A percentile compares a stretch with the other conserved stretches of the same genome.
These are phyloP conservation scores for Cajanus cajan DNA, from an alignment of 306 rosid species.

Conservation along the genomic window DNA sequence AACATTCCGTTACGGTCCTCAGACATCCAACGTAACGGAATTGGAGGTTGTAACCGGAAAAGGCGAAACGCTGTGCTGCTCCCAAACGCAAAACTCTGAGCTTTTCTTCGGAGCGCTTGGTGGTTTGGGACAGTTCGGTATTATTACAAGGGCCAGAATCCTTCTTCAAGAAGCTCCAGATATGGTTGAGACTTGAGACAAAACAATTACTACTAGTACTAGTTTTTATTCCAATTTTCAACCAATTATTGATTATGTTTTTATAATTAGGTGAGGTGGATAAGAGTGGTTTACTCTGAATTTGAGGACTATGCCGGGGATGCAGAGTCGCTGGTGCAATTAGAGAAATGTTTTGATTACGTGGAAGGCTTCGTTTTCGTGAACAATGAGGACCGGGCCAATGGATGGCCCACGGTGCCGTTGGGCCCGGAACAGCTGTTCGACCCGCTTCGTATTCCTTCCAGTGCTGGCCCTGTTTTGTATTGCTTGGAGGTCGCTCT, in stretches of 20 bases:
- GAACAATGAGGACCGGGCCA: neutral
- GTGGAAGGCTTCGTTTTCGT: constrained; percentile 1
- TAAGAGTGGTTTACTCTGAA: constrained; percentile 2
- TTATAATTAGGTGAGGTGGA: constrained; percentile 11
- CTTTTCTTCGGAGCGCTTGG: neutral
- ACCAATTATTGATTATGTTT: too few relatives aligned
- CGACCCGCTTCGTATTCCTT: neutral
- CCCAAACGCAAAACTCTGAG: neutral
- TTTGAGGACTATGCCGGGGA: neutral
- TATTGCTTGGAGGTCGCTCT: constrained; percentile 4
- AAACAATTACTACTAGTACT: too few relatives aligned
- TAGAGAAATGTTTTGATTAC: neutral
- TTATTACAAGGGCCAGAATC: neutral
- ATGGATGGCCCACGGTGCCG: neutral
- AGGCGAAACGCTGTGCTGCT: neutral
- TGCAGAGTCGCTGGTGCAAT: neutral
- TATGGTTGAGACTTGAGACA: neutral
- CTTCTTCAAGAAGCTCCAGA: constrained; percentile 2
- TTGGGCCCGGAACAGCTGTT: neutral
- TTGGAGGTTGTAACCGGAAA: neutral
- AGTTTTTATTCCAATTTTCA: too few relatives aligned
- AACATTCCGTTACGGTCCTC: constrained; percentile 8
- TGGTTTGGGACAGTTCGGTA: constrained; percentile 12
- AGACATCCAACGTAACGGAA: constrained; percentile 18
- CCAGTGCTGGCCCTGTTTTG: neutral